These are phyloP conservation scores for Penicillium taxi DNA, from an alignment of 495 filamentous ascomycete species.

Conservation along the genomic window DNA sequence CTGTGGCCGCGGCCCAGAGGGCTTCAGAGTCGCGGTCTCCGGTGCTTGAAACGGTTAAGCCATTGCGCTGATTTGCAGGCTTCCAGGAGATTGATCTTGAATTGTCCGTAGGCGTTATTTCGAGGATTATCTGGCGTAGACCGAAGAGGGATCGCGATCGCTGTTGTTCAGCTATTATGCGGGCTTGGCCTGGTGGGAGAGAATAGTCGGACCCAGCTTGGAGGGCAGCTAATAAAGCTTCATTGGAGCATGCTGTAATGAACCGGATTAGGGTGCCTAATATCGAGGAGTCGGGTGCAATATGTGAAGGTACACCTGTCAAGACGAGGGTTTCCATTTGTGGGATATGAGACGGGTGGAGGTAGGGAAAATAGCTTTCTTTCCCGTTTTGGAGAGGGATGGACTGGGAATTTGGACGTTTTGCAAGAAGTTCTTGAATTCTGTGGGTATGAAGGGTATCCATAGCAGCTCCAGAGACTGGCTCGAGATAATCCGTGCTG, in stretches of 20 bases:
- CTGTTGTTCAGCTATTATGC: constrained; percentile 34
- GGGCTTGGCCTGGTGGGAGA: constrained; percentile 39
- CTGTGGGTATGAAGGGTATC: constrained; percentile 21
- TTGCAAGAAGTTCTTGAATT: constrained; percentile 29
- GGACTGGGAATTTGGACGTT: constrained; percentile 28
- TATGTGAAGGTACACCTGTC: constrained; percentile 51
- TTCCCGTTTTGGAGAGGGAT: constrained; percentile 20
- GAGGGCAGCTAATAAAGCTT: constrained; percentile 46
- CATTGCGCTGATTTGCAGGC: constrained; percentile 28
- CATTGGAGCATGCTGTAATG: constrained; percentile 53
- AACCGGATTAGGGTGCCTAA: constrained; percentile 46
- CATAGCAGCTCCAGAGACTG: too few species aligned
- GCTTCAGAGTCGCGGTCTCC: constrained; percentile 54
- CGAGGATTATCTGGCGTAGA: constrained; percentile 49
- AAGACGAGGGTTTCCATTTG: constrained; percentile 49
- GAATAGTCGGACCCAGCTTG: constrained; percentile 47
- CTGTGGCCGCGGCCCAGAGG: constrained; percentile 51
- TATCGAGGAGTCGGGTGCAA: constrained; percentile 35
- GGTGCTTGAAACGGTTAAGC: constrained; percentile 46
- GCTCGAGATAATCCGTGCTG: too few species aligned
- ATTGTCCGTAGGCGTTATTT: constrained; percentile 39
- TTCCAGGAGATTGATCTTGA: constrained; percentile 28
- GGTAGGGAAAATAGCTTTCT: constrained; percentile 30
- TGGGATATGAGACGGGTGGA: constrained; percentile 52
- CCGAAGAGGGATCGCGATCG: constrained; percentile 44